Base-by-base conservation (phyloP, 148 eudicot species). In the Rhododendron ovatum region DNA sequence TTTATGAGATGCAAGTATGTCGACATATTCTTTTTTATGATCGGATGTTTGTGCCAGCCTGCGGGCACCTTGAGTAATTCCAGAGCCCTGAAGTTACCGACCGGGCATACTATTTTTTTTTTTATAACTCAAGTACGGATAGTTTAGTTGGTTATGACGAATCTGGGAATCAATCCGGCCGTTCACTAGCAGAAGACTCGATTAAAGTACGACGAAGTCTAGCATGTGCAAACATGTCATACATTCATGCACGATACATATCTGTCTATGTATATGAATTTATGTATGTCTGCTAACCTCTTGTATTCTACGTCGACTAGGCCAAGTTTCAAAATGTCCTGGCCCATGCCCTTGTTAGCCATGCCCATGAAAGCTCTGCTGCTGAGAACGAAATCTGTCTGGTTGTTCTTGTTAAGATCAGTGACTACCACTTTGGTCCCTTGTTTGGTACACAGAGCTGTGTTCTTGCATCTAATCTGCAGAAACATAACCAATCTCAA, bases 381-480 rank as follows among this genome's bases (percentile, higher is more conserved):
- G 88, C 98, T 94, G 12, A 96, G 57, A 83, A 94, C 98, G 50
- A 96, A 93, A 67, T 91, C 94, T 3, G 95, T 91, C 57, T 85
- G 84, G 86, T 89, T 91, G 61, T 86, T 91, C 43, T 47, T 83
- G 78, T 94, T 93, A 11, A 88, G 85, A 90, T 94, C 98, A 47
- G 91, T 92, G 55, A 94, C 88, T 5, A 91, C 45, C 43, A 96
- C 91, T 78, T 87, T 87, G 0, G 92, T 91, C 74, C 98, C 98
- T 84, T 83, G 80, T 82, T 87, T 90, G n/a, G 84, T 89, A 53
- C 98, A 96, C 0, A 94, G 10, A 0, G 30, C 69, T 73, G 67
- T 65, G 81, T 94, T 83, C 80, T 91, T 94, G 93, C 98, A 96
- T 88, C 96, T 92, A 61, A 96, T 88, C 98, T 95, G 93, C 79